phyloP scores from a whole-genome alignment of 495 filamentous ascomycete genomes.

The Podospora tetraspora region DNA sequence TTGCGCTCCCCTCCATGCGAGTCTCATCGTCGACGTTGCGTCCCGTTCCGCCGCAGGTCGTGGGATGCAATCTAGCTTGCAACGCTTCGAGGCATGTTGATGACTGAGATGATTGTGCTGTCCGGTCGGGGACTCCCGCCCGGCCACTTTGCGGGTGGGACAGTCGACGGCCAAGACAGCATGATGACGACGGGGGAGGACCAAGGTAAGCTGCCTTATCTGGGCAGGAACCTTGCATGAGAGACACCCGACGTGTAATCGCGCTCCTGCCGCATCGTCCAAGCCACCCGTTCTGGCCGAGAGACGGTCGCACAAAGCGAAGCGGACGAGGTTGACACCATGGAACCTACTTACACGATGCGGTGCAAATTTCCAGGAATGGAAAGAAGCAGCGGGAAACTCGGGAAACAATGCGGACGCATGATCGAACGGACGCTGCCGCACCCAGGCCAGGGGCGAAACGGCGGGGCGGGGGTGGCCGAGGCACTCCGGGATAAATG shows the following conservation, averaged over 20 bases:
- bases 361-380: constrained; percentile 1
- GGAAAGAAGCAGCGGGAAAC: constrained; percentile 8
- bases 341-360: neutral
- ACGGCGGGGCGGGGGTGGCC: neutral
- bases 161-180: neutral
- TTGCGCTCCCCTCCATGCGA: neutral
- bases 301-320: constrained; percentile 1
- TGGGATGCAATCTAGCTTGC: neutral
- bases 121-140: neutral
- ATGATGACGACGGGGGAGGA: neutral
- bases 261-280: constrained; percentile 10
- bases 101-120: neutral
- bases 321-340: neutral
- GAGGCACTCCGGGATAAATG: neutral
- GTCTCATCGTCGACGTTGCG: neutral
- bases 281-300: neutral
- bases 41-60: neutral
- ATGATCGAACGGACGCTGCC: constrained; percentile 15
- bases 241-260: constrained; percentile 4
- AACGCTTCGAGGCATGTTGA: neutral
- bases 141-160: neutral
- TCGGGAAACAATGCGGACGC: constrained; percentile 6
- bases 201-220: neutral
- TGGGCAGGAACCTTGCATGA: constrained; percentile 17
- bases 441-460: constrained; percentile 2